Conservation (phyloP, 176 grass and related monocot genomes). For the Lolium multiflorum region DNA sequence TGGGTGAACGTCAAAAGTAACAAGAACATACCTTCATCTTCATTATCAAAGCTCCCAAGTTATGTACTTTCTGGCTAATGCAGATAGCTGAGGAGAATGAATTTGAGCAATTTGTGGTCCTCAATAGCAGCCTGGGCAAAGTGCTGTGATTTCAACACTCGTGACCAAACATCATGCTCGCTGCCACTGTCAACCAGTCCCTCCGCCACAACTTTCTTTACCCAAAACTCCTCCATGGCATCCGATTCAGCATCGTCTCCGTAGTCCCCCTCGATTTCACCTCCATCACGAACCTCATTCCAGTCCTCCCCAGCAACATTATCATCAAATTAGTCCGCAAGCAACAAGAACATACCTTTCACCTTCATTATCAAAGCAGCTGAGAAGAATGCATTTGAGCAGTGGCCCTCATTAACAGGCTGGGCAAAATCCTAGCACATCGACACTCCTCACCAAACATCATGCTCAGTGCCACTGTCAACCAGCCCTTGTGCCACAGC, state of each 20-base stretch:
- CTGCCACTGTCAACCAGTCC: conserved; percentile 53
- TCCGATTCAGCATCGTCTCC: conserved; percentile 43
- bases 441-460: conserved; percentile 69
- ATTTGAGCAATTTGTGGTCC: not conserved
- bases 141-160: not conserved
- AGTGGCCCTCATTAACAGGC: not conserved
- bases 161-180: conserved; percentile 77
- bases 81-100: not conserved
- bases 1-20: not conserved
- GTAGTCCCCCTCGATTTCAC: conserved; percentile 8
- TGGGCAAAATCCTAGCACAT: not conserved
- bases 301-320: conserved; percentile 44
- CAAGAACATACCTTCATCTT: not conserved
- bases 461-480: conserved; percentile 45
- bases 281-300: conserved; percentile 55
- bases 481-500: conserved; percentile 55
- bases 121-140: not conserved
- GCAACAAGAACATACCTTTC: not conserved
- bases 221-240: conserved; percentile 77
- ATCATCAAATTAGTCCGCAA: too few species aligned
- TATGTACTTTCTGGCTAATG: not conserved
- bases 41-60: not conserved
- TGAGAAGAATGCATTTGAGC: not conserved
- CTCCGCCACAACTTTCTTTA: conserved; percentile 64
- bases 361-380: too few species aligned